Evolutionary conservation across 2,329 filamentous ascomycete species (phyloP).

Genomic region (Teratosphaeria nubilosa): DNA sequence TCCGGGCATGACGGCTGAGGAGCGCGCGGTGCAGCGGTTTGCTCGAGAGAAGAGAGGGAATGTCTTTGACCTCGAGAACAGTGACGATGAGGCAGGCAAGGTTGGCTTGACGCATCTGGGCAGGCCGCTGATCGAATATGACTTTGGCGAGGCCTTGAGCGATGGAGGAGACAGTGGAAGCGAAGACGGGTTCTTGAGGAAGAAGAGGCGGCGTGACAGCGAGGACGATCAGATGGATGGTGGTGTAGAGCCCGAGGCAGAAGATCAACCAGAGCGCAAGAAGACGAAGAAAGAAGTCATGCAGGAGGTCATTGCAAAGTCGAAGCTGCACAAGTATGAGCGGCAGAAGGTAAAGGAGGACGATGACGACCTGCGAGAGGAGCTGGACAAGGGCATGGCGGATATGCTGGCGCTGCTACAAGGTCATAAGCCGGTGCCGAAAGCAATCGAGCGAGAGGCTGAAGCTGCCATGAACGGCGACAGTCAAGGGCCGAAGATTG

Average conservation of each 20-base stretch:
- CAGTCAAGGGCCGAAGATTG: conserved; percentile 36
- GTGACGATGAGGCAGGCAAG: conserved; percentile 47
- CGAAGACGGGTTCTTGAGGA: conserved; percentile 30
- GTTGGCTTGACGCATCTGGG: conserved; percentile 71
- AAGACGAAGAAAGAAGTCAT: conserved; percentile 96
- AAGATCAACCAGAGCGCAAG: conserved; percentile 64
- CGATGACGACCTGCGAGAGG: conserved; percentile 75
- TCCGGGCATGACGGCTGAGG: conserved; percentile 83
- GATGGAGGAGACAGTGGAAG: conserved; percentile 6
- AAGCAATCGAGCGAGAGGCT: conserved; percentile 9
- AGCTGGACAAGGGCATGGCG: conserved; percentile 73
- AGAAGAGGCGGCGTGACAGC: conserved; percentile 34
- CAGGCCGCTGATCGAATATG: conserved; percentile 49
- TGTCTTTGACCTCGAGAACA: conserved; percentile 85
- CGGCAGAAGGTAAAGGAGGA: conserved; percentile 86
- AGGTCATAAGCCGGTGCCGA: conserved; percentile 40
- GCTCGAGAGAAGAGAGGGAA: conserved; percentile 74
- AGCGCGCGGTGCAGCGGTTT: conserved; percentile 84
- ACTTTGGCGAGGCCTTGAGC: conserved; percentile 33
- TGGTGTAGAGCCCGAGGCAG: conserved; percentile 41
- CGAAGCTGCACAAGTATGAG: conserved; percentile 89
- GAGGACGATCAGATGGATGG: conserved; percentile 38
- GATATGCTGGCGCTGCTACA: conserved; percentile 65
- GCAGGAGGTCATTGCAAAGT: conserved; percentile 96
- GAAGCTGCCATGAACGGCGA: conserved; percentile 21